Base-by-base conservation (phyloP, 805 yeast species). In the Peterozyma xylosa region DNA sequence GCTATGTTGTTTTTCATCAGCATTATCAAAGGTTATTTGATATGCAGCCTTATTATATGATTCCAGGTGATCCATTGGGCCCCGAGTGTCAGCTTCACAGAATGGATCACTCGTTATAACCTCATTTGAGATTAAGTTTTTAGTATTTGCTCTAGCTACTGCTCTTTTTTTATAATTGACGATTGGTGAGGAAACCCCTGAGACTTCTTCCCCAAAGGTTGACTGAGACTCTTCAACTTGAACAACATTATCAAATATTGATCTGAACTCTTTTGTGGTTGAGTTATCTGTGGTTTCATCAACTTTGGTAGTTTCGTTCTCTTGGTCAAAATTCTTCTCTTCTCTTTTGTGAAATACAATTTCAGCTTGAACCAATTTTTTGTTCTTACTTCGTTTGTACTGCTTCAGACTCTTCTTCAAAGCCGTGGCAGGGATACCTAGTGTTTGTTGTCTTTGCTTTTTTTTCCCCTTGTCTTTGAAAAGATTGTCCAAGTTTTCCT, bases 361-460 rank as follows among this genome's bases (percentile, higher is more conserved):
- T n/a, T 13, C 37, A 7, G 37, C 13, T 14, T 39, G 42, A 3
- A 39, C 21, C 27, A 21, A 21, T 13, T 34, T 33, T 16, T 39
- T 33, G 21, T 33, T 39, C n/a, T 32, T 32, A 32, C 14, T 14
- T 13, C 13, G 11, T 18, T 33, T 33, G 2, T 13, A 13, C 11
- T 17, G n/a, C 11, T 14, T 16, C 18, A 15, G 15, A 32, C 37
- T 39, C n/a, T 34, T 34, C 29, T 34, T 39, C 42, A 39, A 39
- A 18, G 37, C 33, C 3, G 42, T 39, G 2, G 42, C 33, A 6
- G 42, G 42, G 27, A 39, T n/a, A n/a, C 42, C 42, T 21, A 39
- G 21, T 6, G 42, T 41, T 3, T 13, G 14, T 29, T 41, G 43
- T 15, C 43, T 17, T 14, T 32, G 34, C 18, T 14, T 38, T 13